Evolutionary conservation across 805 yeast species (phyloP).

Genomic region (Komagataella phaffii): DNA sequence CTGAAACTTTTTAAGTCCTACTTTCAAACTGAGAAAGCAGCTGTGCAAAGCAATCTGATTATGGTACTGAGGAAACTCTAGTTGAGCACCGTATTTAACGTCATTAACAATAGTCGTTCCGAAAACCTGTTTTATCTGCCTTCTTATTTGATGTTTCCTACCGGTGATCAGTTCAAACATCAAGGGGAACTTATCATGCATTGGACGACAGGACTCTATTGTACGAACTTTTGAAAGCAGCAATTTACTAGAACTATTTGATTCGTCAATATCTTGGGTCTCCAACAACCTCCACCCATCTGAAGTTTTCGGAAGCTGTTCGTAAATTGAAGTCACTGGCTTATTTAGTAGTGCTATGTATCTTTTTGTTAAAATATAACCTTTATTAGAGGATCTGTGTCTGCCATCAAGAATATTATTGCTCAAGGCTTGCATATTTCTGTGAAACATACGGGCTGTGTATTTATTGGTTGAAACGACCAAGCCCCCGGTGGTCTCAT

Average conservation of each 20-base stretch:
- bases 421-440: not conserved
- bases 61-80: not conserved
- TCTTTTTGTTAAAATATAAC: not conserved
- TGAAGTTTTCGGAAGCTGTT: not conserved
- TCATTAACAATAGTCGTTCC: not conserved
- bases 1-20: not conserved
- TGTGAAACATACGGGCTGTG: not conserved
- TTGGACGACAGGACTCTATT: not conserved
- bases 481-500: not conserved
- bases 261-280: not conserved
- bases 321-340: not conserved
- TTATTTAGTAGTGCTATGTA: not conserved
- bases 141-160: not conserved
- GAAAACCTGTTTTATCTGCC: not conserved
- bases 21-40: not conserved
- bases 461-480: not conserved
- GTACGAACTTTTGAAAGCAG: not conserved
- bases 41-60: conserved; percentile 1
- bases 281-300: not conserved
- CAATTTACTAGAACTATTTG: not conserved
- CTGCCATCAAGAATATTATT: not conserved
- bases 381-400: not conserved
- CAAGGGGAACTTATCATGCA: not conserved
- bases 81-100: not conserved
- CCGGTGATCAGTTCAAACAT: not conserved